phyloP scores from a whole-genome alignment of 2,329 filamentous ascomycete genomes.

The Amauroascus verrucosus region DNA sequence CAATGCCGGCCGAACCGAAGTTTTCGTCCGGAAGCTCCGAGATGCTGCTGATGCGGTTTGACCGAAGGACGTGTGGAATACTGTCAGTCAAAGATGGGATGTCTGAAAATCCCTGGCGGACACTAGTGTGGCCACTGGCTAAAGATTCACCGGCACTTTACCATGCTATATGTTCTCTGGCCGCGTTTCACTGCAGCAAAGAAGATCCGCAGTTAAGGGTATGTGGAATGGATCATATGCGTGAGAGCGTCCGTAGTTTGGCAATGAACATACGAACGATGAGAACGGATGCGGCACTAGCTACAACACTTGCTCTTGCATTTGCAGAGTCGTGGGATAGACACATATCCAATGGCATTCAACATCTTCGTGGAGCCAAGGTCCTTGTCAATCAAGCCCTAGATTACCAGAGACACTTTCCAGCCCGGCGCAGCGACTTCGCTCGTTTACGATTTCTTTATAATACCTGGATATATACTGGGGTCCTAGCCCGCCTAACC shows the following conservation, averaged over 20 bases:
- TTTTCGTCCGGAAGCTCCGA: constrained; percentile 47
- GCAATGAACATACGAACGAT: constrained; percentile 53
- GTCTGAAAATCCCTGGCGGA: constrained; percentile 62
- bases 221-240: constrained; percentile 59
- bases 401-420: constrained; percentile 30
- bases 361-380: constrained; percentile 58
- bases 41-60: constrained; percentile 53
- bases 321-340: constrained; percentile 64
- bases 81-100: constrained; percentile 60
- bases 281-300: constrained; percentile 54
- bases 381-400: constrained; percentile 53
- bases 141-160: constrained; percentile 54
- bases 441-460: constrained; percentile 55
- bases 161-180: constrained; percentile 58
- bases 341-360: constrained; percentile 57
- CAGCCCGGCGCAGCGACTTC: constrained; percentile 39
- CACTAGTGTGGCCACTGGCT: constrained; percentile 58
- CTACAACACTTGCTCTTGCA: constrained; percentile 58
- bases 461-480: constrained; percentile 64
- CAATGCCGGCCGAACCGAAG: constrained; percentile 38
- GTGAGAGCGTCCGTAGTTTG: constrained; percentile 51
- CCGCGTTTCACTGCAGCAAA: constrained; percentile 56
- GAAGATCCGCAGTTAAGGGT: constrained; percentile 48
- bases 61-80: constrained; percentile 58
- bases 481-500: constrained; percentile 59